A percentile compares a stretch with the other conserved stretches of the same genome.
Conservation (phyloP, 2,329 filamentous ascomycete species). For the Penicillium italicum region DNA sequence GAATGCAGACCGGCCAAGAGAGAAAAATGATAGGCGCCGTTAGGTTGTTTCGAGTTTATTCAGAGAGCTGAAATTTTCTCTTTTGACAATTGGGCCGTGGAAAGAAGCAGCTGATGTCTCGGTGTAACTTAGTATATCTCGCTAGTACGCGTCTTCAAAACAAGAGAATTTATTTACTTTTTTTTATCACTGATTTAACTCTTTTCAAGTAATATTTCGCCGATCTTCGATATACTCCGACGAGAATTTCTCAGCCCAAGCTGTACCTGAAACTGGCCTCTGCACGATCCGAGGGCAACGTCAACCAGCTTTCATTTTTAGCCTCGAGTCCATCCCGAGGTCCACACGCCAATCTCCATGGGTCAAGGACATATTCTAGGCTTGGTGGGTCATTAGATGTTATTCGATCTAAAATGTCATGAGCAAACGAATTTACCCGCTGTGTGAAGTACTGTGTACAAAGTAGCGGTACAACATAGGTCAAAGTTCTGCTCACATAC, state of each 20-base stretch:
- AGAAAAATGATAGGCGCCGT: slow-evolving; percentile 26
- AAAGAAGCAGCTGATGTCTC: slow-evolving; percentile 15
- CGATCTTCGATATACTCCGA: slow-evolving; percentile 25
- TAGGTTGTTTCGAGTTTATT: slow-evolving; percentile 44
- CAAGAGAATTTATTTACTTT: not conserved
- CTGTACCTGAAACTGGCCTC: slow-evolving; percentile 23
- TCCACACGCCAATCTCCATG: slow-evolving; percentile 9
- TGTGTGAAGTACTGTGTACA: not conserved
- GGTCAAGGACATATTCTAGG: slow-evolving; percentile 5
- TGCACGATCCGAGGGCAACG: slow-evolving; percentile 20
- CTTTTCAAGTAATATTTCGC: slow-evolving; percentile 2
- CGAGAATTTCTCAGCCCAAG: slow-evolving; percentile 14
- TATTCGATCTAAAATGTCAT: slow-evolving; percentile 10
- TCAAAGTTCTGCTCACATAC: not conserved
- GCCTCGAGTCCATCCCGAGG: slow-evolving; percentile 10
- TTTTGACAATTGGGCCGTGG: slow-evolving; percentile 18
- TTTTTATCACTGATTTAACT: not conserved
- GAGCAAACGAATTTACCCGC: not conserved
- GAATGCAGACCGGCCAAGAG: slow-evolving; percentile 9
- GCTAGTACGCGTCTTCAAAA: slow-evolving; percentile 3
- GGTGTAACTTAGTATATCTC: slow-evolving; percentile 14
- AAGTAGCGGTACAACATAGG: not conserved
- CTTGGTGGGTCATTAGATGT: slow-evolving; percentile 3
- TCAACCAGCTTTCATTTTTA: slow-evolving; percentile 8
- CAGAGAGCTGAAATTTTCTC: slow-evolving; percentile 14